Evolutionary conservation across 192 early-diverging fungal species (phyloP), one percentile per base, ranked within the genome.

Genomic region (Entomortierella beljakovae): DNA sequence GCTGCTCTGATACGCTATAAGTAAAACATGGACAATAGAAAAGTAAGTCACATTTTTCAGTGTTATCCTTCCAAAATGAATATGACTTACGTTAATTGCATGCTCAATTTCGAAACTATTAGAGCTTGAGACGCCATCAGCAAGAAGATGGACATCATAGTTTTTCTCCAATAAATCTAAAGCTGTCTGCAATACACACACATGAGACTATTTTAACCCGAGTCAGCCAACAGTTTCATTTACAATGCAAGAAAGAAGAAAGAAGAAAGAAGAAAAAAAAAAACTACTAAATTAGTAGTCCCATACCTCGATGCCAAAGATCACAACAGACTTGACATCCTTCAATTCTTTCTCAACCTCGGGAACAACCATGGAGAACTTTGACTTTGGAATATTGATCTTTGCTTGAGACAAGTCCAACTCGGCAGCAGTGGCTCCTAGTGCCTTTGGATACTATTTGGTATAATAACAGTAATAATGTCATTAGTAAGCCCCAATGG

Each of bases 171-270:
- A 66, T 28, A 99, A 70, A 52, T 98, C 98, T 77, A 99, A 84
- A 25, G 94, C 92, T 15, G 98, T 98, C 82, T 99, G 98, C 40
- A 95, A 65, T 6, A 99, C 92, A 72, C 98, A 99, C 6, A 99
- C 97, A 72, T 99, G 98, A 16, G 94, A 87, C 88, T 94, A 75
- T 48, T 55, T n/a, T 10, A 33, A 49, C 13, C 3, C 22, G 54
- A 13, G 32, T n/a, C 25, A 34, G 3, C 6, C 11, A 31, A 55
- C 50, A 15, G n/a, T 9, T 40, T 6, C 37, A 40, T 40, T 40
- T 40, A 13, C 37, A 40, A 9, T 40, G 6, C 13, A 40, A 13
- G 37, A 40, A 40, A 13, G 37, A 56, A 56, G n/a, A n/a, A 22
- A 56, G 6, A 56, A 4, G 9, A 32, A 31, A 26, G 16, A 56